A percentile compares a stretch with the other conserved stretches of the same genome.
Evolutionary conservation across 371 early-diverging fungal genomes (phyloP).

Genomic region (Syncephalis plumigaleata): DNA sequence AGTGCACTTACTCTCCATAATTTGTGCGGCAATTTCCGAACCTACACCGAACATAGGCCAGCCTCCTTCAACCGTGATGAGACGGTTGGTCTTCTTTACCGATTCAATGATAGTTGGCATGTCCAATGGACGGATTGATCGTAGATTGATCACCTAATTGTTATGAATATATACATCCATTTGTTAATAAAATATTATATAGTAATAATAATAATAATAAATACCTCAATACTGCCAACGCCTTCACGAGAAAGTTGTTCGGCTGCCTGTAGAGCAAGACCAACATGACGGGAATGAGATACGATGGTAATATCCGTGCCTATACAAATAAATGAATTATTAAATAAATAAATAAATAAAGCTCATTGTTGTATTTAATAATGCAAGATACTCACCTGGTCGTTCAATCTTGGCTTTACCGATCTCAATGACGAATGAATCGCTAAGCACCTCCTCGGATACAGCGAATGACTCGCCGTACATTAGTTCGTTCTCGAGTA

Average conservation of each 20-base stretch:
- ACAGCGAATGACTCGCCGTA: conserved; percentile 85
- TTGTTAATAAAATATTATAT: too few relatives aligned
- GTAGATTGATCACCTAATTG: conserved; percentile 88
- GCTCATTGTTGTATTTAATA: conserved; percentile 1
- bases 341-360: conserved; percentile 13
- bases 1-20: conserved; percentile 70
- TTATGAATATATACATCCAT: conserved; percentile 10
- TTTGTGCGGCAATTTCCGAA: conserved; percentile 90
- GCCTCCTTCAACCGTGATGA: conserved; percentile 95
- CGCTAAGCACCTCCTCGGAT: conserved; percentile 58
- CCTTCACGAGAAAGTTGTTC: conserved; percentile 37
- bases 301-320: conserved; percentile 89
- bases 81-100: conserved; percentile 95
- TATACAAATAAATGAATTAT: conserved; percentile 4
- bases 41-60: conserved; percentile 97
- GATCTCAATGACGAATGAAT: conserved; percentile 83
- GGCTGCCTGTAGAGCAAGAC: conserved; percentile 83
- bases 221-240: not conserved
- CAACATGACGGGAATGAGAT: conserved; percentile 87
- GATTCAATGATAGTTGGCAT: conserved; percentile 80
- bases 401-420: conserved; percentile 95
- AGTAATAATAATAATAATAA: not conserved
- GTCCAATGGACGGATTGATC: conserved; percentile 96
- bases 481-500: conserved; percentile 98
- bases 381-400: conserved; percentile 33